Evolutionary conservation across 2,329 filamentous ascomycete genomes (phyloP), one percentile per base, ranked within the genome.

Genomic region (Biscogniauxia mediterranea): DNA sequence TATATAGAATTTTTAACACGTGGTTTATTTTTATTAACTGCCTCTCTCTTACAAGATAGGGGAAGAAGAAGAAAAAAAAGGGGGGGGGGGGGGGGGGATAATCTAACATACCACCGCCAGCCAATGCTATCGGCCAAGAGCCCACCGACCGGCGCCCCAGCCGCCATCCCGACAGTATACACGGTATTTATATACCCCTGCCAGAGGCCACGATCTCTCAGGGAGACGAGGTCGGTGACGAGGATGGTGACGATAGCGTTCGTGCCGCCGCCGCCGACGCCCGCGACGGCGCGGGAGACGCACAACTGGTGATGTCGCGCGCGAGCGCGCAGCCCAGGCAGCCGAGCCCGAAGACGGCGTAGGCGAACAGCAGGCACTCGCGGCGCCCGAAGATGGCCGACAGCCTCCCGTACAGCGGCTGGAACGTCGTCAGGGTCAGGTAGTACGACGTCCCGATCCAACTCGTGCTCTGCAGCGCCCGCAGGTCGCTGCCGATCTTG

Each of bases 401-500:
- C 1, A 81, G 62, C 65, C 81, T 79, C 4, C 80, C 80, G 59
- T 78, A 81, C 0, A 82, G 63, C 0, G 81, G 81, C 62, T 81
- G 80, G 53, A 81, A 75, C 3, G 77, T 77, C 0, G 80, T 78
- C 63, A 70, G 69, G 19, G 69, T 70, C 8, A 74, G 61, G 60
- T 72, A 69, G 58, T 70, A 73, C 53, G 70, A 70, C 32, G 70
- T 73, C 1, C 67, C 68, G 56, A 72, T 66, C 70, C 71, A 72
- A 28, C 85, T 89, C 3, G 89, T 92, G 66, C 85, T 85, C 71
- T 89, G 91, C 57, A 94, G 80, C 1, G 90, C 89, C 56, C 90
- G 81, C 26, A 94, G 78, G 64, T 93, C 91, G 60, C 84, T 91
- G 11, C 90, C 90, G 68, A 94, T 93, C 64, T 83, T 86, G 55